Evolutionary conservation across 345 rosid species (phyloP).

Genomic region (Ricinus communis): DNA sequence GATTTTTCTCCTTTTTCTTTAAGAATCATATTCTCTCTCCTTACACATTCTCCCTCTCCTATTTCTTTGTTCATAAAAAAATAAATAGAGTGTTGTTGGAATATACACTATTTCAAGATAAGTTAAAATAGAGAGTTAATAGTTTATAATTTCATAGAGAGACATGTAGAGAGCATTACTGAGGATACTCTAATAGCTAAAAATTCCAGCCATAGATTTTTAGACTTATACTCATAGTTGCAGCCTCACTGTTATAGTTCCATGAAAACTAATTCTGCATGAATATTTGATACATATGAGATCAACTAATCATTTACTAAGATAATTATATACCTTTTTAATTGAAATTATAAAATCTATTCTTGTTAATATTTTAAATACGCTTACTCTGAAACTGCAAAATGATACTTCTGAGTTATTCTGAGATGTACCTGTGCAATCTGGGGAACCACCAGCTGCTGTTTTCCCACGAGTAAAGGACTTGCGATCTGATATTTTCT

Average conservation of each 20-base stretch:
- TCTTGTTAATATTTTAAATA: background rate
- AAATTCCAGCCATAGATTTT: background rate
- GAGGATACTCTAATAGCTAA: no score
- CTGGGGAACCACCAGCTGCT: constrained; percentile 39
- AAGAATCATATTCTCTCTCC: no score
- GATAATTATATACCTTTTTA: background rate
- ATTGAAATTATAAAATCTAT: background rate
- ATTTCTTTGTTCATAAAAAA: no score
- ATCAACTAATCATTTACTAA: background rate
- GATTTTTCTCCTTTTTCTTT: no score
- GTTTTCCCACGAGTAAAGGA: constrained; percentile 35
- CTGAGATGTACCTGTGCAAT: constrained; percentile 34
- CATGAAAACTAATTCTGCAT: background rate
- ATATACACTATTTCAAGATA: no score
- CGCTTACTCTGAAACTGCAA: background rate
- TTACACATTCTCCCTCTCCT: no score
- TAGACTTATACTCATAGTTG: background rate
- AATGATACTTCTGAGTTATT: constrained; percentile 2
- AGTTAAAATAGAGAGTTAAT: no score
- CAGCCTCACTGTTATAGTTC: background rate
- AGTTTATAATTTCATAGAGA: no score
- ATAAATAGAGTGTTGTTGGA: no score
- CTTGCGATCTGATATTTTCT: constrained; percentile 53
- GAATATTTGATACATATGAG: background rate
- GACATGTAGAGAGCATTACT: no score